These are phyloP conservation scores for Ceratobasidium sp. DNA, from an alignment of 1,284 basidiomycete species.

Conservation along the genomic window DNA sequence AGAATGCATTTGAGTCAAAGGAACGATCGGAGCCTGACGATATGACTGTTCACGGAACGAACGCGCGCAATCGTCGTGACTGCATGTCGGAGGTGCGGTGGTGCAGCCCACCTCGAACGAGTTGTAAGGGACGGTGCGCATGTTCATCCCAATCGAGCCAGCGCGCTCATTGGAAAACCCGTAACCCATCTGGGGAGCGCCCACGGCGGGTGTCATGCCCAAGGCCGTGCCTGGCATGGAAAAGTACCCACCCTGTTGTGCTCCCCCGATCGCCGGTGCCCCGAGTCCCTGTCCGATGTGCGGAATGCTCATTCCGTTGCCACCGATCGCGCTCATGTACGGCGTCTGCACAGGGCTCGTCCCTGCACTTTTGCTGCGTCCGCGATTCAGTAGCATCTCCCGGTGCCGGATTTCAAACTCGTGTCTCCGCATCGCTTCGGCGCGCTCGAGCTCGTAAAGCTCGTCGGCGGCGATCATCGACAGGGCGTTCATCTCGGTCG, in stretches of 20 bases:
- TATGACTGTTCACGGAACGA: constrained; percentile 54
- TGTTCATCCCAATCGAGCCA: constrained; percentile 28
- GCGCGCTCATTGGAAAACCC: constrained; percentile 42
- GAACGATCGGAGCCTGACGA: constrained; percentile 31
- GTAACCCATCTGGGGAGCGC: constrained; percentile 43
- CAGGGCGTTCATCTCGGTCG: constrained; percentile 61
- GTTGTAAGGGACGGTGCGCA: constrained; percentile 11
- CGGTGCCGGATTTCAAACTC: constrained; percentile 83
- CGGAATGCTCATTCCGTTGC: constrained; percentile 37
- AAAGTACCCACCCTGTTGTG: constrained; percentile 40
- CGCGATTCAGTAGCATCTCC: constrained; percentile 55
- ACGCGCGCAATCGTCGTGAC: constrained; percentile 62
- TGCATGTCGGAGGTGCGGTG: constrained; percentile 58
- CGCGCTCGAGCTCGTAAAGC: constrained; percentile 84
- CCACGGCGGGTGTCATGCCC: constrained; percentile 33
- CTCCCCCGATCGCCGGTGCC: constrained; percentile 14
- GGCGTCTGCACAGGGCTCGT: constrained; percentile 72
- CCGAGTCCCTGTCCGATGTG: constrained; percentile 32
- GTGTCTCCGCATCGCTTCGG: constrained; percentile 82
- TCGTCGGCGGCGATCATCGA: constrained; percentile 87
- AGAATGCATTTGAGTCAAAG: constrained; percentile 30
- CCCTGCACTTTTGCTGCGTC: constrained; percentile 72
- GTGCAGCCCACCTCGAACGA: constrained; percentile 37
- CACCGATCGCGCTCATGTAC: constrained; percentile 49
- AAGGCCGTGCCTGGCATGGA: constrained; percentile 40